phyloP scores from a whole-genome alignment of 306 rosid genomes.

The Pyrus bretschneideri region DNA sequence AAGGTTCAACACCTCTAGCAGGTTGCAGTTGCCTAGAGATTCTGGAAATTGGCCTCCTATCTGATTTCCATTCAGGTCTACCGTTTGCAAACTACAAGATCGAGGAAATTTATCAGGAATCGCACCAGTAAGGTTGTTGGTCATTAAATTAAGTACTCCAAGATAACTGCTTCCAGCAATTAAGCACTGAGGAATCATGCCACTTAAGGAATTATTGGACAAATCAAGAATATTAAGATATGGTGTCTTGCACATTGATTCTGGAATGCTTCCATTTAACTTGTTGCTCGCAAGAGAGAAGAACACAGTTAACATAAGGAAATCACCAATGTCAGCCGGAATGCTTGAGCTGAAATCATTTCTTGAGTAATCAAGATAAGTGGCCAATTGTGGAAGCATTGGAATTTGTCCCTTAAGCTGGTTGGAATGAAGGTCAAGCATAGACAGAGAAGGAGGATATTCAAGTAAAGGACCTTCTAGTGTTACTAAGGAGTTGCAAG shows the following conservation, averaged over 20 bases:
- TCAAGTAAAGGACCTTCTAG: slow-evolving; percentile 13
- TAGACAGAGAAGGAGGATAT: background rate
- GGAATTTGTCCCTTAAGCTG: slow-evolving; percentile 18
- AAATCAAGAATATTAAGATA: slow-evolving; percentile 25
- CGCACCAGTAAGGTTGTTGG: slow-evolving; percentile 15
- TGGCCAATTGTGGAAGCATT: background rate
- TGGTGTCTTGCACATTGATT: slow-evolving; percentile 21
- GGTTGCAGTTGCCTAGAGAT: slow-evolving; percentile 17
- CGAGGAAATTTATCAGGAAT: slow-evolving; percentile 19
- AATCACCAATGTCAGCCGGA: background rate
- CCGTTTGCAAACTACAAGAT: background rate
- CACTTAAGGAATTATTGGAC: slow-evolving; percentile 21
- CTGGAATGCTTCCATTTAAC: background rate
- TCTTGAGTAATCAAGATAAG: slow-evolving; percentile 21
- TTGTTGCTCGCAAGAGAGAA: slow-evolving; percentile 27
- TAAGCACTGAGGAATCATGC: slow-evolving; percentile 20
- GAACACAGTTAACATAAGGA: background rate
- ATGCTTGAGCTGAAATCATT: slow-evolving; percentile 22
- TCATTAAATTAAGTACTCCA: slow-evolving; percentile 19
- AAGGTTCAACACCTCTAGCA: slow-evolving; percentile 19
- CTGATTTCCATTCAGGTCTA: background rate
- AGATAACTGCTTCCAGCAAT: background rate
- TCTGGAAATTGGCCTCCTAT: slow-evolving; percentile 29
- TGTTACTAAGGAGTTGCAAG: slow-evolving; percentile 19
- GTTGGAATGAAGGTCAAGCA: slow-evolving; percentile 38